Conservation (phyloP, 148 eudicot genomes). For the Silene conica region DNA sequence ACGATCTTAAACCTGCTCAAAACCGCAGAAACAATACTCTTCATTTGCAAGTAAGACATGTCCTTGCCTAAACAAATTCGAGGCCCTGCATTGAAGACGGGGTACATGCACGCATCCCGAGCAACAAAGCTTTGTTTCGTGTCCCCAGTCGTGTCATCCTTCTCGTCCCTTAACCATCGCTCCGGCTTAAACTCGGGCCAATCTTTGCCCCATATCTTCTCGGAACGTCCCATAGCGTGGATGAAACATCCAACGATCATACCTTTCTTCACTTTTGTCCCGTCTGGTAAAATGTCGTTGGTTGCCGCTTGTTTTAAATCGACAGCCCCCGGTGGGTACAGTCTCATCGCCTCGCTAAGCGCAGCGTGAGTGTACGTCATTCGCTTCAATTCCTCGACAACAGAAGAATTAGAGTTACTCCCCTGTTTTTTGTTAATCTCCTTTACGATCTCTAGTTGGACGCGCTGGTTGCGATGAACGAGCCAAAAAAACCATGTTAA, state of each 20-base stretch:
- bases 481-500: conserved; percentile 53
- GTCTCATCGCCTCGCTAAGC: conserved; percentile 40
- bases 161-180: no score
- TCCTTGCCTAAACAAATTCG: conserved; percentile 6
- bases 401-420: no score
- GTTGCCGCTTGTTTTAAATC: conserved; percentile 24
- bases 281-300: conserved; percentile 39
- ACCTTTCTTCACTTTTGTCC: conserved; percentile 27
- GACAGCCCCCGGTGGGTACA: conserved; percentile 41
- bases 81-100: conserved; percentile 1
- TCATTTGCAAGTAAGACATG: conserved; percentile 8
- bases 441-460: conserved; percentile 26
- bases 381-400: conserved; percentile 10
- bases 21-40: background rate
- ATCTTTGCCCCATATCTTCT: no score
- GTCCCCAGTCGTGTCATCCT: no score
- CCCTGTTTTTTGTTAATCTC: conserved; percentile 14
- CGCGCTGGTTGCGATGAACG: conserved; percentile 11
- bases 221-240: no score
- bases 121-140: no score
- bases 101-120: background rate
- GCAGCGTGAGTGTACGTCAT: conserved; percentile 35
- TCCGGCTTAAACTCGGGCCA: no score
- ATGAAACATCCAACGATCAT: background rate
- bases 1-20: conserved; percentile 8